Conservation (phyloP, 2,329 filamentous ascomycete genomes). For the Venturia carpophila region DNA sequence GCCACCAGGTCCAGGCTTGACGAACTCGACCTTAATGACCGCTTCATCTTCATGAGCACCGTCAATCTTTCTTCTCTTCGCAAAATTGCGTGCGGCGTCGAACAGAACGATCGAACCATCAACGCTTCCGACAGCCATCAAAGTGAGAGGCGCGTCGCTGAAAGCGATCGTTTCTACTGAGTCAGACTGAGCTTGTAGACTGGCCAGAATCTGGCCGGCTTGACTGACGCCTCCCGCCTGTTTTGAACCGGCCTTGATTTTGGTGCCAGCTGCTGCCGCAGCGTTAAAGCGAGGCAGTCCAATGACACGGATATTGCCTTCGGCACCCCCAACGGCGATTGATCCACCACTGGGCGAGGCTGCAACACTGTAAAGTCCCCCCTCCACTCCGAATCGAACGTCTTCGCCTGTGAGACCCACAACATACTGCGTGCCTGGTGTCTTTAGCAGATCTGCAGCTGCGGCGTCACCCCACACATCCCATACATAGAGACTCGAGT, state of each 20-base stretch:
- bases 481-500: constrained; percentile 83
- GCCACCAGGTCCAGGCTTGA: constrained; percentile 40
- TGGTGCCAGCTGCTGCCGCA: constrained; percentile 30
- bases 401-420: constrained; percentile 72
- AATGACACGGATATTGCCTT: constrained; percentile 76
- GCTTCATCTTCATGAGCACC: constrained; percentile 67
- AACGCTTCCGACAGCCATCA: constrained; percentile 56
- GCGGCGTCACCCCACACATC: constrained; percentile 79
- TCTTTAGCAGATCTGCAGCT: constrained; percentile 51
- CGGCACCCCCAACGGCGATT: constrained; percentile 79
- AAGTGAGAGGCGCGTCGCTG: constrained; percentile 50
- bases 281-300: constrained; percentile 61
- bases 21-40: constrained; percentile 89
- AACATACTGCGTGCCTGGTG: constrained; percentile 54
- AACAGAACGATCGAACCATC: constrained; percentile 72
- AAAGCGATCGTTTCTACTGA: constrained; percentile 71
- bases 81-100: constrained; percentile 78
- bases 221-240: constrained; percentile 44
- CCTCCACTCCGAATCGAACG: constrained; percentile 85
- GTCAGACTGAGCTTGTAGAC: constrained; percentile 69
- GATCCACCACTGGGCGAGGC: constrained; percentile 72
- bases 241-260: constrained; percentile 40
- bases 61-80: constrained; percentile 71
- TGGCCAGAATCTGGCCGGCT: constrained; percentile 68
- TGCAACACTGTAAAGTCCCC: constrained; percentile 81